phyloP scores from a whole-genome alignment of 2,329 filamentous ascomycete genomes.

The Massarina eburnea region DNA sequence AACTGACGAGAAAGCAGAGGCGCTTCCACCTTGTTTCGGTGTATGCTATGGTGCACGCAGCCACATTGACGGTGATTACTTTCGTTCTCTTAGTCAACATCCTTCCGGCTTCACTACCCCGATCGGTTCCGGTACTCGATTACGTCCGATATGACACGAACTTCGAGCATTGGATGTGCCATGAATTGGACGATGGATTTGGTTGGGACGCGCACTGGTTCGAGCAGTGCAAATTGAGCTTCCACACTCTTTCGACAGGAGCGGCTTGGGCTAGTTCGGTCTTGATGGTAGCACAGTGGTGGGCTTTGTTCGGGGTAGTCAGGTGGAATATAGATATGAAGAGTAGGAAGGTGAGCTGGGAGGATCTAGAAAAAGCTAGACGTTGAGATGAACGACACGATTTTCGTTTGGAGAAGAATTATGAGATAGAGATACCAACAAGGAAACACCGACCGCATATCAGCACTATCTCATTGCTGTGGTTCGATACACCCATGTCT shows the following conservation, averaged over 20 bases:
- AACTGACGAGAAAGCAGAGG: conserved; percentile 24
- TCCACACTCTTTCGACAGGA: conserved; percentile 24
- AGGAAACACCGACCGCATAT: background rate
- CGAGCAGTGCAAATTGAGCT: conserved; percentile 28
- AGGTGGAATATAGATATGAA: conserved; percentile 27
- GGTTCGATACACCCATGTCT: background rate
- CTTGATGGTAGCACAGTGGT: conserved; percentile 39
- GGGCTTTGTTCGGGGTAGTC: conserved; percentile 30
- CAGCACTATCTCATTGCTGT: background rate
- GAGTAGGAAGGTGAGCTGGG: background rate
- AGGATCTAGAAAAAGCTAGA: background rate
- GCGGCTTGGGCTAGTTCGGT: conserved; percentile 24
- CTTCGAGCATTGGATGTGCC: conserved; percentile 19
- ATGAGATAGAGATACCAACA: conserved; percentile 2
- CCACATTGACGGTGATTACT: conserved; percentile 29
- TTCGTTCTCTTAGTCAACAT: conserved; percentile 27
- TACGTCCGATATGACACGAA: conserved; percentile 22
- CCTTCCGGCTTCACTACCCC: conserved; percentile 21
- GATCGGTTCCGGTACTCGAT: conserved; percentile 24
- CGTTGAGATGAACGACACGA: background rate
- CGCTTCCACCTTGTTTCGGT: conserved; percentile 24
- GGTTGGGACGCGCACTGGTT: conserved; percentile 33
- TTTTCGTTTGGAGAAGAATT: background rate
- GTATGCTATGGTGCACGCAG: conserved; percentile 29
- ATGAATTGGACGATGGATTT: conserved; percentile 28